These are phyloP conservation scores for Cichorium intybus DNA, from an alignment of 140 eudicot species.

Conservation along the genomic window DNA sequence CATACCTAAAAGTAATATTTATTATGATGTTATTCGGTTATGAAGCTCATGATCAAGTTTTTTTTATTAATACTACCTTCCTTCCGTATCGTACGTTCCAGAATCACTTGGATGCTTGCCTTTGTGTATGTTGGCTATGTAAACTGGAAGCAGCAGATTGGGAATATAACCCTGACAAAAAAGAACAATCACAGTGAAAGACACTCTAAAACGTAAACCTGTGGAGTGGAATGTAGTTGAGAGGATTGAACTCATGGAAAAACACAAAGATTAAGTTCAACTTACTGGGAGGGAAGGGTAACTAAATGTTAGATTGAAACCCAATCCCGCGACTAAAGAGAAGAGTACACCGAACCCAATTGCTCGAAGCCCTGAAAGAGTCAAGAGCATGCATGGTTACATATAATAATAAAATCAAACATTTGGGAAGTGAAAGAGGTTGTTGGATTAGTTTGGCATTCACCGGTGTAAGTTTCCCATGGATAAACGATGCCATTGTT, in stretches of 20 bases:
- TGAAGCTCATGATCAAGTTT: too few relatives aligned
- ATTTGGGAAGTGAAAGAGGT: background rate
- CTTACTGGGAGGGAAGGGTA: constrained; percentile 19
- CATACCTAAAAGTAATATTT: constrained; percentile 27
- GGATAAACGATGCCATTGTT: constrained; percentile 31
- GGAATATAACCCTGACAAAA: constrained; percentile 58
- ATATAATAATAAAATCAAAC: background rate
- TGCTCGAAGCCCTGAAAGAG: constrained; percentile 25
- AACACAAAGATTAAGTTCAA: background rate
- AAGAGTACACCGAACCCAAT: constrained; percentile 16
- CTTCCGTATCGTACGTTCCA: constrained; percentile 61
- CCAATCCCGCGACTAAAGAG: background rate
- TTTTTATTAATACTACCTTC: constrained; percentile 36
- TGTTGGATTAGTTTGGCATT: background rate
- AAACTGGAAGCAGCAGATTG: constrained; percentile 46
- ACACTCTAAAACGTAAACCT: background rate
- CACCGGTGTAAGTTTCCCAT: constrained; percentile 34
- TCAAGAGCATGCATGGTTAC: too few relatives aligned
- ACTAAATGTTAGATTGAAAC: constrained; percentile 7
- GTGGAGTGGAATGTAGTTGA: too few relatives aligned
- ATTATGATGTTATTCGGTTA: too few relatives aligned
- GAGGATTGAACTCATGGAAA: too few relatives aligned
- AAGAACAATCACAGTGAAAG: too few relatives aligned
- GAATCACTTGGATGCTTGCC: constrained; percentile 68
- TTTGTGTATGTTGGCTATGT: constrained; percentile 59